Evolutionary conservation across 2,329 filamentous ascomycete species (phyloP).

Genomic region (Alternaria incomplexa): DNA sequence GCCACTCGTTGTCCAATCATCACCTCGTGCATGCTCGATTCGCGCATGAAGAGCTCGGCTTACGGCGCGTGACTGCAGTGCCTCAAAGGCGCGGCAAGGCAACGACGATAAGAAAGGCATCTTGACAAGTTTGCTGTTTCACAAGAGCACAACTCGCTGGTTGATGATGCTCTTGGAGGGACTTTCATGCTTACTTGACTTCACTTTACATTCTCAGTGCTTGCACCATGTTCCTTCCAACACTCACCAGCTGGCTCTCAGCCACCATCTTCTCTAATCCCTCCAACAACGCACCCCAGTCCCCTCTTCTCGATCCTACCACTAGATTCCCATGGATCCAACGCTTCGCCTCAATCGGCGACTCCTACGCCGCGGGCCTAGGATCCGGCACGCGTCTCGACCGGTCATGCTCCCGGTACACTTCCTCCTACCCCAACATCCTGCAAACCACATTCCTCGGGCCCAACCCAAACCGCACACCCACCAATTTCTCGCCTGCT

Average conservation of each 20-base stretch:
- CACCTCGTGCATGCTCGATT: slow-evolving; percentile 23
- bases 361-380: slow-evolving; percentile 41
- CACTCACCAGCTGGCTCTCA: slow-evolving; percentile 3
- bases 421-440: slow-evolving; percentile 34
- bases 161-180: not conserved
- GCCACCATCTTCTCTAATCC: not conserved
- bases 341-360: slow-evolving; percentile 37
- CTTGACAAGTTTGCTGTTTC: not conserved
- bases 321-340: slow-evolving; percentile 26
- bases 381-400: slow-evolving; percentile 35
- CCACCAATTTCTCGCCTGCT: slow-evolving; percentile 40
- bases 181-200: not conserved
- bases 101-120: slow-evolving; percentile 4
- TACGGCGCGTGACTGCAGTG: slow-evolving; percentile 17
- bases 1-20: not conserved
- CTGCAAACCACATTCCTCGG: slow-evolving; percentile 26
- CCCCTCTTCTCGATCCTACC: not conserved
- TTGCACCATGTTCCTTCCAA: slow-evolving; percentile 2
- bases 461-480: slow-evolving; percentile 15
- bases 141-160: too few relatives aligned
- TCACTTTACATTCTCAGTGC: not conserved
- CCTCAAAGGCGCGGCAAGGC: slow-evolving; percentile 5
- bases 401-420: slow-evolving; percentile 38
- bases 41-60: slow-evolving; percentile 11
- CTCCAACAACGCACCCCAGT: not conserved